Evolutionary conservation across 2,329 filamentous ascomycete genomes (phyloP).

Genomic region (Exophiala sp.): DNA sequence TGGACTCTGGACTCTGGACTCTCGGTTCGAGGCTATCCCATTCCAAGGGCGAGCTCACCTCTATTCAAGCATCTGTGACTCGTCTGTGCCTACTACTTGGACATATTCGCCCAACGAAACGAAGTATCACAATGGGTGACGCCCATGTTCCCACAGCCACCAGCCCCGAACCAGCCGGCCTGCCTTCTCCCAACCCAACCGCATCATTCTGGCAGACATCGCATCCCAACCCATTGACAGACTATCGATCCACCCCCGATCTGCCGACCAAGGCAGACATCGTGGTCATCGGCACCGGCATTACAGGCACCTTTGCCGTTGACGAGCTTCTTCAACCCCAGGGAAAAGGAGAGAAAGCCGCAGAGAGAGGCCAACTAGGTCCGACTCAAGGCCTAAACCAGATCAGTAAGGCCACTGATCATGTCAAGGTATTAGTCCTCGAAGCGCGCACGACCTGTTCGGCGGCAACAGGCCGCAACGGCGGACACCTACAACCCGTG

Average conservation of each 20-base stretch:
- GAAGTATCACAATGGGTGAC: constrained; percentile 19
- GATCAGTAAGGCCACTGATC: background rate
- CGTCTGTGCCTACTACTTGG: too few relatives aligned
- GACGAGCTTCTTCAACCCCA: constrained; percentile 27
- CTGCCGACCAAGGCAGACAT: constrained; percentile 31
- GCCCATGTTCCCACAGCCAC: constrained; percentile 1
- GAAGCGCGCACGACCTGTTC: constrained; percentile 43
- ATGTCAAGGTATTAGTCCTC: constrained; percentile 34
- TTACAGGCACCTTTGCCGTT: constrained; percentile 35
- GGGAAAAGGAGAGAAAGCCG: background rate
- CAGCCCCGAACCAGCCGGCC: constrained; percentile 4
- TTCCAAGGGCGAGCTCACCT: too few relatives aligned
- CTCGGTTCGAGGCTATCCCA: too few relatives aligned
- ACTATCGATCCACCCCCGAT: constrained; percentile 19
- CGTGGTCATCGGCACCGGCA: constrained; percentile 38
- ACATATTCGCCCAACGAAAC: too few relatives aligned
- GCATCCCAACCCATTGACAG: constrained; percentile 11
- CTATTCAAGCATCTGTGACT: too few relatives aligned
- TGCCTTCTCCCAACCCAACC: constrained; percentile 15
- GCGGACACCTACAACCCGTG: constrained; percentile 38
- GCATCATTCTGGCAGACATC: constrained; percentile 26
- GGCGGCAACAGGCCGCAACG: constrained; percentile 43
- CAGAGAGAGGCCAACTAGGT: background rate
- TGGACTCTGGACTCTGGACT: too few relatives aligned
- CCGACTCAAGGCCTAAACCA: background rate